These are phyloP conservation scores for Podosphaera leucotricha DNA, from an alignment of 2,329 filamentous ascomycete genomes.

Conservation along the genomic window DNA sequence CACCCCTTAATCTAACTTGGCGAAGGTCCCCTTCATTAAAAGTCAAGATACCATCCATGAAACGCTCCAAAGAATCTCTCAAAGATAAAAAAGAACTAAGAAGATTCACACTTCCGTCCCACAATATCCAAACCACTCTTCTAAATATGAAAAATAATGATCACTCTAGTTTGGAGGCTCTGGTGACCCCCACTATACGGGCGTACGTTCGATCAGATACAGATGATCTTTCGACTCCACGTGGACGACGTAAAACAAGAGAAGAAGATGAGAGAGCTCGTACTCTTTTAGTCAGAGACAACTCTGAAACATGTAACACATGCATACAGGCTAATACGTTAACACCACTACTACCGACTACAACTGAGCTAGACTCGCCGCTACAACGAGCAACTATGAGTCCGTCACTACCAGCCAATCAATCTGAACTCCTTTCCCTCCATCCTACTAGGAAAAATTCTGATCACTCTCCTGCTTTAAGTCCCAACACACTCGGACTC, in stretches of 20 bases:
- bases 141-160: constrained; percentile 38
- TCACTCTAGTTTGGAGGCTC: constrained; percentile 13
- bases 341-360: not conserved
- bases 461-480: not conserved
- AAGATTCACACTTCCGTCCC: constrained; percentile 33
- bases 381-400: not conserved
- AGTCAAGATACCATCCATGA: not conserved
- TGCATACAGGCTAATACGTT: constrained; percentile 19
- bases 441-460: not conserved
- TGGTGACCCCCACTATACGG: not conserved
- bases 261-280: constrained; percentile 70
- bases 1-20: not conserved
- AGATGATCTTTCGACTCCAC: constrained; percentile 46
- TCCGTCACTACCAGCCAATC: not conserved
- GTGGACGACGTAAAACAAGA: constrained; percentile 62
- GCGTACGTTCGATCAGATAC: constrained; percentile 46
- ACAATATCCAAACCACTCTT: constrained; percentile 70
- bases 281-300: constrained; percentile 40
- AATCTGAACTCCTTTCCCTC: not conserved
- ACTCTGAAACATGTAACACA: constrained; percentile 45
- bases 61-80: not conserved
- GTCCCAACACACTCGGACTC: not conserved
- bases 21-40: not conserved
- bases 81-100: constrained; percentile 23
- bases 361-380: not conserved